These are phyloP conservation scores for Serendipita vermifera DNA, from an alignment of 768 basidiomycete species.

Conservation along the genomic window DNA sequence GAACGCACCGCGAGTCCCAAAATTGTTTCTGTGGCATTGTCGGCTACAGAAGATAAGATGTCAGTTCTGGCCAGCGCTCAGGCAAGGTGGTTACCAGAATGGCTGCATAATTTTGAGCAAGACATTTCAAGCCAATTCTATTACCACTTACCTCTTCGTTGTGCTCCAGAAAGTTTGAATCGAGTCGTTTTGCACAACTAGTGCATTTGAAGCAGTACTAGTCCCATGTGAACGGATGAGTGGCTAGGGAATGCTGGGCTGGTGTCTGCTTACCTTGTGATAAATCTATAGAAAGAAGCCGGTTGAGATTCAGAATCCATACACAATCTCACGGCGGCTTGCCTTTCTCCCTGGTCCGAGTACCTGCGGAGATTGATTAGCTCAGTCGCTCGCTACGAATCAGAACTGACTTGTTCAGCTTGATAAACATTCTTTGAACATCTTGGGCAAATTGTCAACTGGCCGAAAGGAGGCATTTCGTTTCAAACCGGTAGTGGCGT, in stretches of 20 bases:
- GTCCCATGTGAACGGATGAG: not conserved
- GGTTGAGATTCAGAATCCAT: not conserved
- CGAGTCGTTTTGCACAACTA: constrained; percentile 62
- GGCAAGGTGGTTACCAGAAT: constrained; percentile 28
- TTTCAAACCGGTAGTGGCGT: constrained; percentile 10
- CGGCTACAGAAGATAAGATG: constrained; percentile 41
- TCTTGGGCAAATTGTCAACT: constrained; percentile 56
- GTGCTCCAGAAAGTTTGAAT: constrained; percentile 73
- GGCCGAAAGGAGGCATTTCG: constrained; percentile 62
- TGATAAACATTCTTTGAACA: constrained; percentile 72
- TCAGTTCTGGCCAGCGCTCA: not conserved
- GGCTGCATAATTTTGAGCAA: constrained; percentile 22
- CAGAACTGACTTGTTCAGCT: constrained; percentile 60
- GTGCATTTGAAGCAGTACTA: constrained; percentile 73
- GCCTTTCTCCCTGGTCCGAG: constrained; percentile 87
- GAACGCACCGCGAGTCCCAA: constrained; percentile 39
- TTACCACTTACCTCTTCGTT: constrained; percentile 54
- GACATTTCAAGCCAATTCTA: constrained; percentile 8
- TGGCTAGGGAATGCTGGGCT: not conserved
- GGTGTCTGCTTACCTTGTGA: constrained; percentile 43
- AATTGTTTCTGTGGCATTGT: constrained; percentile 64
- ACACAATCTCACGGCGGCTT: constrained; percentile 19
- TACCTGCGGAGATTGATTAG: constrained; percentile 30
- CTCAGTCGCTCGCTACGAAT: not conserved
- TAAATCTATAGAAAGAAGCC: constrained; percentile 46